A percentile compares a stretch with the other conserved stretches of the same genome.
These are phyloP conservation scores for Anisodus acutangulus DNA, from an alignment of 257 asterid species.

Conservation along the genomic window DNA sequence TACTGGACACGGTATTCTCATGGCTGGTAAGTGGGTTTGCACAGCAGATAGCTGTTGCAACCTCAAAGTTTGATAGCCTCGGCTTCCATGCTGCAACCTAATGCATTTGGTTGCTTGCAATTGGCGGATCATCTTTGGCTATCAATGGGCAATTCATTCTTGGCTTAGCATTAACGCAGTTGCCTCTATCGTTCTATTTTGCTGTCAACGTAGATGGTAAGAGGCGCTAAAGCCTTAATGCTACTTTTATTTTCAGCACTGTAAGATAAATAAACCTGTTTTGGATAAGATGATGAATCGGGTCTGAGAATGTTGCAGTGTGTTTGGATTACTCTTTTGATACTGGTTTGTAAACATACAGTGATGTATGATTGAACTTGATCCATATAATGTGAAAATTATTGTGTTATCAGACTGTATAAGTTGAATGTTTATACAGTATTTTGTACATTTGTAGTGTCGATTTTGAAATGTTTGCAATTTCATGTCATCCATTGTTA, in stretches of 20 bases:
- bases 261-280: background rate
- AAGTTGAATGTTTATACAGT: background rate
- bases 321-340: conserved; percentile 15
- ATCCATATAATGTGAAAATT: conserved; percentile 3
- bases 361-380: conserved; percentile 22
- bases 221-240: conserved; percentile 40
- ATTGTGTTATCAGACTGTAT: conserved; percentile 19
- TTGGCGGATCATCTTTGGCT: conserved; percentile 89
- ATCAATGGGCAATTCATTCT: conserved; percentile 39
- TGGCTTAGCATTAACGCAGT: conserved; percentile 58
- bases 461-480: background rate
- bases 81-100: conserved; percentile 40
- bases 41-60: conserved; percentile 50
- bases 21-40: conserved; percentile 48
- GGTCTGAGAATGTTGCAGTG: conserved; percentile 21
- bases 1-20: conserved; percentile 48
- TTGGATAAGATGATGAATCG: conserved; percentile 14
- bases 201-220: conserved; percentile 26
- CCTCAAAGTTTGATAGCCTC: conserved; percentile 49
- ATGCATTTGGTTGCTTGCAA: conserved; percentile 45
- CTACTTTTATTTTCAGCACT: conserved; percentile 27
- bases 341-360: background rate
- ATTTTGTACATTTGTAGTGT: background rate
- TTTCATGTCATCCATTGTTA: background rate
- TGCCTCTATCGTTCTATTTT: conserved; percentile 27